Conservation (phyloP, 2,329 filamentous ascomycete species). For the Nemania sp. region DNA sequence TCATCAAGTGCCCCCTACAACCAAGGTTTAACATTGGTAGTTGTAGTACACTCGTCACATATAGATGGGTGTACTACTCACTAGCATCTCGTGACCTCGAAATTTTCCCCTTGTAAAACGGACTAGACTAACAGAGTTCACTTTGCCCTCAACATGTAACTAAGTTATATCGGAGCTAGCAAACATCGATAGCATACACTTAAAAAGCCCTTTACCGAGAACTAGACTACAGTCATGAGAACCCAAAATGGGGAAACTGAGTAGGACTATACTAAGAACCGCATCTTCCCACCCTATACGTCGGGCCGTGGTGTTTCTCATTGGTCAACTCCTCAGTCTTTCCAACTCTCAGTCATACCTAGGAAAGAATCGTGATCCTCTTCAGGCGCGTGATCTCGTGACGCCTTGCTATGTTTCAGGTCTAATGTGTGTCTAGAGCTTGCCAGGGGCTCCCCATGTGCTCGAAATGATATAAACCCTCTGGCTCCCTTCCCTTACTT, state of each 20-base stretch:
- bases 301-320: background rate
- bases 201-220: background rate
- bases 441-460: background rate
- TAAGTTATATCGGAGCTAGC: background rate
- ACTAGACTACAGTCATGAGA: background rate
- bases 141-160: background rate
- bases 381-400: background rate
- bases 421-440: background rate
- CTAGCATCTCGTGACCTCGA: background rate
- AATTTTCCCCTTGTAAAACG: background rate
- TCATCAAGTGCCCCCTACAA: too few species aligned
- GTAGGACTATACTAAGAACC: background rate
- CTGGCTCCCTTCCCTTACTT: background rate
- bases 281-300: background rate
- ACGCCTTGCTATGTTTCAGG: background rate
- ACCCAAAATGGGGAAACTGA: background rate
- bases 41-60: background rate
- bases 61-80: background rate
- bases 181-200: background rate
- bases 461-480: background rate
- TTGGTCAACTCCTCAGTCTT: background rate
- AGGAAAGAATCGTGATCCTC: background rate
- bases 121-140: background rate
- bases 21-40: background rate
- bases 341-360: background rate